These are phyloP conservation scores for Ophiostoma pallidulum DNA, from an alignment of 2,329 filamentous ascomycete species.

Conservation along the genomic window DNA sequence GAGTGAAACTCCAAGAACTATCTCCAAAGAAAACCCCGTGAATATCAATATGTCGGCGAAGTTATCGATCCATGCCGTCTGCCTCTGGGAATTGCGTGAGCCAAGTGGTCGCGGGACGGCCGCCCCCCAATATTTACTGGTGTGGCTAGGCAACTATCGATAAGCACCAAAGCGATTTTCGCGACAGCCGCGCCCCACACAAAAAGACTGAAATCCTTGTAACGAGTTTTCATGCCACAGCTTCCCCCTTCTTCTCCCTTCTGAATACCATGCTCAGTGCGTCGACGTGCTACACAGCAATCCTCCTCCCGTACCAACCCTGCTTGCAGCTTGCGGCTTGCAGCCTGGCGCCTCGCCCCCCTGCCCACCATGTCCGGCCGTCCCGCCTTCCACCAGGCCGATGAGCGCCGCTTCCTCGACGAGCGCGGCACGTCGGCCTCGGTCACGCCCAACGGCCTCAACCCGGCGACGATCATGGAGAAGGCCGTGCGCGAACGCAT, in stretches of 20 bases:
- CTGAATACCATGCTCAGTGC: too few species aligned
- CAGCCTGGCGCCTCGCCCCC: too few species aligned
- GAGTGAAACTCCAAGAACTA: too few species aligned
- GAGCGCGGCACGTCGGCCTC: conserved; percentile 72
- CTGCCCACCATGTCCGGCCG: conserved; percentile 2
- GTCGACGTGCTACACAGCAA: too few species aligned
- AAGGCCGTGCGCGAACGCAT: conserved; percentile 94
- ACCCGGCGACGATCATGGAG: conserved; percentile 92
- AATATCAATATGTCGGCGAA: too few species aligned
- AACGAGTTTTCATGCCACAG: background rate
- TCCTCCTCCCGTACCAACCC: background rate
- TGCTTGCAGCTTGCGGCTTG: too few species aligned
- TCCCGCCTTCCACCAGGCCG: conserved; percentile 54
- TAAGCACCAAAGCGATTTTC: conserved; percentile 7
- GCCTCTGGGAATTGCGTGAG: background rate
- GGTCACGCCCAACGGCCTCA: conserved; percentile 76
- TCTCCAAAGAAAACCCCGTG: too few species aligned
- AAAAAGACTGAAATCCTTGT: background rate
- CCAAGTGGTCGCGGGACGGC: conserved; percentile 1
- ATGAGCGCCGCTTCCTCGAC: conserved; percentile 76
- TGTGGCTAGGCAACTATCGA: conserved; percentile 19
- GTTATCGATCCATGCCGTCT: conserved; percentile 1
- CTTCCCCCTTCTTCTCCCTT: background rate
- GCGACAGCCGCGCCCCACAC: background rate
- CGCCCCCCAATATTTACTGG: conserved; percentile 12